phyloP scores from a whole-genome alignment of 768 basidiomycete genomes.

The Leccinum boreale region DNA sequence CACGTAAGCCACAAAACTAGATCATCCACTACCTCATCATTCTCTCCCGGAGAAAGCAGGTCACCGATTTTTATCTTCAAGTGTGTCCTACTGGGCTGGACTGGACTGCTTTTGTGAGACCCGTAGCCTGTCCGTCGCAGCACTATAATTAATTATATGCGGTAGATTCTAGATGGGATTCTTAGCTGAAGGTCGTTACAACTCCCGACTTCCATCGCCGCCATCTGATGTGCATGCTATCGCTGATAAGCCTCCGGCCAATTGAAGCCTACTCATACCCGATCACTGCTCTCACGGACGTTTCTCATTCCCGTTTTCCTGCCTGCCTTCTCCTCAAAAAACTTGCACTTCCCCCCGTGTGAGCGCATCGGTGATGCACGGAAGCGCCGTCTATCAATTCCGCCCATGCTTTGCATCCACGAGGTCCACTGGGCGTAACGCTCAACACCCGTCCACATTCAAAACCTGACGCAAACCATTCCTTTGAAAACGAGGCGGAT shows the following conservation, averaged over 20 bases:
- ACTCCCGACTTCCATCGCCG: conserved; percentile 26
- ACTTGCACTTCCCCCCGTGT: conserved; percentile 84
- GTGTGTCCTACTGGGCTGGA: conserved; percentile 84
- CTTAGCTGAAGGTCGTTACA: background rate
- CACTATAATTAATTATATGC: conserved; percentile 50
- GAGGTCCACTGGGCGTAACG: conserved; percentile 28
- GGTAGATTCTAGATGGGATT: background rate
- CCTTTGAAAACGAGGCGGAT: conserved; percentile 16
- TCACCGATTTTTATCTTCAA: conserved; percentile 98
- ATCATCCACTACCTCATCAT: conserved; percentile 92
- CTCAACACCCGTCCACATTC: background rate
- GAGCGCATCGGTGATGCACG: conserved; percentile 89
- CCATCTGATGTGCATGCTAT: conserved; percentile 53
- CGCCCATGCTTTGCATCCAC: conserved; percentile 49
- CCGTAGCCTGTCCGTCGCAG: conserved; percentile 82
- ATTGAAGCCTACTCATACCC: conserved; percentile 41
- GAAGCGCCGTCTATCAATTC: conserved; percentile 53
- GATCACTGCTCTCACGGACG: conserved; percentile 53
- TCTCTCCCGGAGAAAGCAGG: conserved; percentile 71
- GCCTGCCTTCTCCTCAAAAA: conserved; percentile 71
- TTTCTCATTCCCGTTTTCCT: conserved; percentile 75
- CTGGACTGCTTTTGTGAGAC: conserved; percentile 76
- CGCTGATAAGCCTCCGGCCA: background rate
- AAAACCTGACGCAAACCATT: background rate
- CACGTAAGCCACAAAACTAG: background rate